Base-by-base conservation (phyloP, 441 rosid genomes). In the Gossypium lobatum region DNA sequence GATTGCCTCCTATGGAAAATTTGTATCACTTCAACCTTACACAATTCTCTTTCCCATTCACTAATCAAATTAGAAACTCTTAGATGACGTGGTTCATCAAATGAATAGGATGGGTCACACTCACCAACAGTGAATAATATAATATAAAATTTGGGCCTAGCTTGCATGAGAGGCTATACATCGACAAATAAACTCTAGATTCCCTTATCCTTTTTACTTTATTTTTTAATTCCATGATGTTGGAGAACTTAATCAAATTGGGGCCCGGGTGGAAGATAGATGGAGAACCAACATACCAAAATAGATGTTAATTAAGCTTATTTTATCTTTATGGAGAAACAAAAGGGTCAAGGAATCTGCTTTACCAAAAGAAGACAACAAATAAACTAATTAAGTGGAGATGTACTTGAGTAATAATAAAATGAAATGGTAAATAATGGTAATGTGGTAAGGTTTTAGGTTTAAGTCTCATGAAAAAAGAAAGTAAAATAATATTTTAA, bases 11-110 rank as follows among this genome's bases (percentile, higher is more conserved):
- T 45, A 11, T 4, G 3, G 18, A 21, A 37, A 55, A 57, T 0
- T n/a, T 34, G 26, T 20, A 53, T 77, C 71, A 55, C 83, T 79
- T 79, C 18, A 81, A 72, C 67, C 64, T 17, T 45, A 81, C 86
- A 70, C 68, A 66, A 65, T 28, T 62, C 14, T 54, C 25, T 26
- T 25, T 42, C 21, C 45, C 59, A 37, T 3, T 20, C 8, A 82
- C 55, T n/a, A 80, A 82, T 82, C 70, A 62, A 76, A 63, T 23
- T 53, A 14, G 53, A 45, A 13, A 52, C 39, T 73, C 26, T 14
- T 31, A 11, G 46, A 26, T 39, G 64, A 64, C 48, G 21, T 52
- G 54, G 72, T 34, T 55, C 57, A 57, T 77, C 65, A 52, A 63
- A 0, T 7, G 71, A 70, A 8, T 21, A 28, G 1, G 67, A 71